A percentile compares a stretch with the other conserved stretches of the same genome.
These are phyloP conservation scores for Tilletia setariae DNA, from an alignment of 1,284 basidiomycete genomes.

Conservation along the genomic window DNA sequence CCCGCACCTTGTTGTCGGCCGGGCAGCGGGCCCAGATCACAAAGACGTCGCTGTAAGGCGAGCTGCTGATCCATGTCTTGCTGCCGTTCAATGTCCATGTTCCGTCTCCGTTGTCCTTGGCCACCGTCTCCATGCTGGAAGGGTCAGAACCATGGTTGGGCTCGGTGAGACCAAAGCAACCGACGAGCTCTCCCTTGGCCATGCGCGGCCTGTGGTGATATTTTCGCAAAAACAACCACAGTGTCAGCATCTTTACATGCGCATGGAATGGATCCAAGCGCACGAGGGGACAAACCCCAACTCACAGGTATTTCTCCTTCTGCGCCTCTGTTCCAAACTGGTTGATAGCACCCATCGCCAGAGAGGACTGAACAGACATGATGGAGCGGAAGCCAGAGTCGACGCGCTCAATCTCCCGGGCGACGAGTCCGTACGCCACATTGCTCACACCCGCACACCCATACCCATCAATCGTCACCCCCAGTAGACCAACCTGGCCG, in stretches of 20 bases:
- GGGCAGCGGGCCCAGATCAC: conserved; percentile 92
- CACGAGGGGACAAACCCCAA: too few species aligned
- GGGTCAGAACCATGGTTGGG: conserved; percentile 96
- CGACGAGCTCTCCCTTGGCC: conserved; percentile 81
- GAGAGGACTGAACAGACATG: conserved; percentile 91
- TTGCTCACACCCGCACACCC: conserved; percentile 89
- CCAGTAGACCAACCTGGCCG: conserved; percentile 86
- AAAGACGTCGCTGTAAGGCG: conserved; percentile 68
- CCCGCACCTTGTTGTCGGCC: conserved; percentile 86
- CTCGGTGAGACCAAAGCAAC: conserved; percentile 93
- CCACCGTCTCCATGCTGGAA: conserved; percentile 86
- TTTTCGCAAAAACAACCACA: too few species aligned
- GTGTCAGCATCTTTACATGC: too few species aligned
- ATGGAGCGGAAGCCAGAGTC: conserved; percentile 94
- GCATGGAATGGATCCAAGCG: too few species aligned
- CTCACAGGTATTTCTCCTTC: conserved; percentile 71
- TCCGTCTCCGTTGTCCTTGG: conserved; percentile 72
- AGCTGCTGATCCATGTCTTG: conserved; percentile 95
- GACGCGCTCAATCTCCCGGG: conserved; percentile 86
- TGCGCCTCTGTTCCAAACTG: conserved; percentile 85
- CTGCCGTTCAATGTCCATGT: conserved; percentile 82
- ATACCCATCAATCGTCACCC: conserved; percentile 87
- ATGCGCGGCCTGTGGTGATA: conserved; percentile 72
- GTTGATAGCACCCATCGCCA: conserved; percentile 95
- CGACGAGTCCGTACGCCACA: conserved; percentile 89